Conservation (phyloP, 352 stramenopile species). For the Aphanomyces euteiches region DNA sequence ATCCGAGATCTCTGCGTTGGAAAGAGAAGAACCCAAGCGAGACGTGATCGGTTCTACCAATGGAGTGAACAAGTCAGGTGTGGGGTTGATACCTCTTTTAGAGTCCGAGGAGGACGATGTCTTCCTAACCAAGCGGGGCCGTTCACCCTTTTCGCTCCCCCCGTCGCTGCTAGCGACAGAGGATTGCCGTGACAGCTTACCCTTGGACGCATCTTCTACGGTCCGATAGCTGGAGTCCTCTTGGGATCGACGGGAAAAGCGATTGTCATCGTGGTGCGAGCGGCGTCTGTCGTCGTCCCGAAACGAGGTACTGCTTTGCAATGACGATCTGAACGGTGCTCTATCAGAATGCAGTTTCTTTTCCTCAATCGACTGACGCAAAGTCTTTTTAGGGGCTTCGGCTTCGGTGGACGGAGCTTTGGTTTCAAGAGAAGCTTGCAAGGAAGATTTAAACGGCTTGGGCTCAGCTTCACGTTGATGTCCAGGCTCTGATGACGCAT, state of each 20-base stretch:
- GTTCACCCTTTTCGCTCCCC: neutral
- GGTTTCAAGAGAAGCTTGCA: conserved; percentile 16
- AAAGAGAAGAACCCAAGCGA: too few relatives aligned
- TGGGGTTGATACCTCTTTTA: too few relatives aligned
- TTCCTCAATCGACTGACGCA: conserved; percentile 21
- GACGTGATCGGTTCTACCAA: too few relatives aligned
- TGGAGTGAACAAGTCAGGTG: too few relatives aligned
- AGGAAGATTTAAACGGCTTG: conserved; percentile 48
- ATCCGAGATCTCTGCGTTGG: too few relatives aligned
- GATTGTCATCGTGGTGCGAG: neutral
- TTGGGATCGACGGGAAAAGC: neutral
- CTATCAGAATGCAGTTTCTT: conserved; percentile 28
- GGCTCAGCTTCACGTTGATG: too few relatives aligned
- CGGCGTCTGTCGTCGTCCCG: neutral
- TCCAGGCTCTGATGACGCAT: too few relatives aligned
- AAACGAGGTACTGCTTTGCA: neutral
- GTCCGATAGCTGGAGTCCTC: neutral
- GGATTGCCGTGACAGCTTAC: conserved; percentile 1
- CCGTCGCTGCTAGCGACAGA: neutral
- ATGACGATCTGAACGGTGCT: neutral
- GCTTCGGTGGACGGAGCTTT: neutral
- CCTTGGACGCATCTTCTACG: neutral
- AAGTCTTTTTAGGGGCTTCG: neutral
- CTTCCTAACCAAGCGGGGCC: too few relatives aligned
- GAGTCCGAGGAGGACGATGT: too few relatives aligned